Percentiles rank a stretch among this genome's conserved stretches.
These are phyloP conservation scores for Phoma sp. DNA, from an alignment of 2,329 filamentous ascomycete genomes.

Conservation along the genomic window DNA sequence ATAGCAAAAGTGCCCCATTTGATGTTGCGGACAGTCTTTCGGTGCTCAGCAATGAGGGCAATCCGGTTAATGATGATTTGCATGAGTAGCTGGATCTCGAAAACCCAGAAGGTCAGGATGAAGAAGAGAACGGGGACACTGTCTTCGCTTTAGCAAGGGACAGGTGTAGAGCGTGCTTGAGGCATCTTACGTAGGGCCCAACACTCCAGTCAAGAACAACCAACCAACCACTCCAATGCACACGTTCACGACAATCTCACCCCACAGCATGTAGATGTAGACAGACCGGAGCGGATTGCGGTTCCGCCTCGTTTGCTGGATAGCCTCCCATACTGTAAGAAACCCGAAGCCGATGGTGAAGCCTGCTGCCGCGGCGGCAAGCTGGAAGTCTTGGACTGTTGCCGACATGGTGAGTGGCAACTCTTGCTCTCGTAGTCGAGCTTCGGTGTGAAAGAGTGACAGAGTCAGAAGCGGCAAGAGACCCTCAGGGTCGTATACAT, in stretches of 20 bases:
- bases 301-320: slow-evolving; percentile 45
- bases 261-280: slow-evolving; percentile 49
- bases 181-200: slow-evolving; percentile 38
- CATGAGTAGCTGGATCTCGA: slow-evolving; percentile 57
- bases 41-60: slow-evolving; percentile 55
- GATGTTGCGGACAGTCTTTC: slow-evolving; percentile 46
- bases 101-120: slow-evolving; percentile 42
- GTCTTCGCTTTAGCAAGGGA: slow-evolving; percentile 1
- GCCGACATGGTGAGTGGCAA: slow-evolving; percentile 23
- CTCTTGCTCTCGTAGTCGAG: slow-evolving; percentile 10
- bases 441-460: slow-evolving; percentile 2
- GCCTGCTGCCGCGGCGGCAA: slow-evolving; percentile 42
- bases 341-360: slow-evolving; percentile 45
- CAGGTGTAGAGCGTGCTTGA: too few relatives aligned
- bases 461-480: not conserved
- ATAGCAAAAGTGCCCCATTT: slow-evolving; percentile 56
- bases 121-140: slow-evolving; percentile 42
- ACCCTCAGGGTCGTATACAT: slow-evolving; percentile 11
- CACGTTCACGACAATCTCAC: slow-evolving; percentile 38
- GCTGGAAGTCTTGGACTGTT: slow-evolving; percentile 34
- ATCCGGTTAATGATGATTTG: slow-evolving; percentile 64
- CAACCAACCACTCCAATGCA: slow-evolving; percentile 40
- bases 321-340: slow-evolving; percentile 43
- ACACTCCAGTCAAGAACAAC: slow-evolving; percentile 37
- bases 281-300: slow-evolving; percentile 40